Evolutionary conservation across 208 protist genomes (phyloP).

Genomic region (Leishmania braziliensis): DNA sequence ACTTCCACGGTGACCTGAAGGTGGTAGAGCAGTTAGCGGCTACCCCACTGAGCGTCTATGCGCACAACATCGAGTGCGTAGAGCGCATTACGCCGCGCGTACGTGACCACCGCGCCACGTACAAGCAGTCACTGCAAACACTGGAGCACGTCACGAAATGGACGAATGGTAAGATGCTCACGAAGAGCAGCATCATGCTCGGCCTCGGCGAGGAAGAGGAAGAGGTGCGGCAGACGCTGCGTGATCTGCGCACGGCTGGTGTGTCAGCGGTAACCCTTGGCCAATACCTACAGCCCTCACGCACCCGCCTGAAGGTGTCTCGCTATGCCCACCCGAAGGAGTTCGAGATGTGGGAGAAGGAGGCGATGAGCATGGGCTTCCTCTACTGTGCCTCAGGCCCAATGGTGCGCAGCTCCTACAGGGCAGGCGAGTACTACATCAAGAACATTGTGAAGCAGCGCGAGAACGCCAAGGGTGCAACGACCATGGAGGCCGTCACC

Average conservation of each 20-base stretch:
- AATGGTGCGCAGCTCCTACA: constrained; percentile 96
- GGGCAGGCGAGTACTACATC: constrained; percentile 96
- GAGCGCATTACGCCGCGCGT: constrained; percentile 93
- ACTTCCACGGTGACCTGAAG: constrained; percentile 94
- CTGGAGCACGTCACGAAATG: constrained; percentile 92
- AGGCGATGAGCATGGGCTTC: constrained; percentile 95
- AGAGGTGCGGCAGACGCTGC: constrained; percentile 95
- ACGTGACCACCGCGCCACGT: constrained; percentile 95
- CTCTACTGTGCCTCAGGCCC: constrained; percentile 97
- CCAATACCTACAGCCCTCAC: constrained; percentile 97
- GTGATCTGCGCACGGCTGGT: constrained; percentile 91
- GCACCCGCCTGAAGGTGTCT: constrained; percentile 96
- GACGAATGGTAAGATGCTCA: constrained; percentile 89
- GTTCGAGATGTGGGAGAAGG: constrained; percentile 95
- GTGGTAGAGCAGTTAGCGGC: constrained; percentile 87
- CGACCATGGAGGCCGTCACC: not conserved
- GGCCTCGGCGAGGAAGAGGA: constrained; percentile 96
- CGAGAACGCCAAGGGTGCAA: constrained; percentile 1
- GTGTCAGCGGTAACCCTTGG: constrained; percentile 96
- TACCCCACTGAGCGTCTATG: constrained; percentile 97
- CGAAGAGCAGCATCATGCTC: constrained; percentile 99
- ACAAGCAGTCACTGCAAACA: constrained; percentile 94
- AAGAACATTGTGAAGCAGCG: constrained; percentile 92
- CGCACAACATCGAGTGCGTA: constrained; percentile 99
- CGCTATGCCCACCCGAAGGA: constrained; percentile 96